A percentile compares a stretch with the other conserved stretches of the same genome.
Evolutionary conservation across 805 yeast species (phyloP).

Genomic region (Wickerhamiella vanderwaltii): DNA sequence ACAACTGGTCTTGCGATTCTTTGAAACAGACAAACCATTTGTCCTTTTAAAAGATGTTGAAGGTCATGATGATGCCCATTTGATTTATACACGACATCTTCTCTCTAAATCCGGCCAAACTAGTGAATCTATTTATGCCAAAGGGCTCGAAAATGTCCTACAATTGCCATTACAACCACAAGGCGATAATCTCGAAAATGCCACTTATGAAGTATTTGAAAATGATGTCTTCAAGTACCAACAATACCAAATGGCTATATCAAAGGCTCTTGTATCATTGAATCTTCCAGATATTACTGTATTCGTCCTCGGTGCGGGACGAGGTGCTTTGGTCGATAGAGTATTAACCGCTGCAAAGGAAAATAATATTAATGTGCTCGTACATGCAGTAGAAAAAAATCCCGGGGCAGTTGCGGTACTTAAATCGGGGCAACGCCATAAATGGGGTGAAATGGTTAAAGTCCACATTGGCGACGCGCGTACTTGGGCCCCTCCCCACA

Average conservation of each 20-base stretch:
- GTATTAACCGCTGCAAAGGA: slow-evolving; percentile 33
- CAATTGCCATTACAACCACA: slow-evolving; percentile 68
- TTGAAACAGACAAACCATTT: slow-evolving; percentile 32
- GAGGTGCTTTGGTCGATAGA: slow-evolving; percentile 65
- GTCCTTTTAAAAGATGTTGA: slow-evolving; percentile 38
- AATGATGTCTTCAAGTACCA: slow-evolving; percentile 57
- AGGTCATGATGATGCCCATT: slow-evolving; percentile 31
- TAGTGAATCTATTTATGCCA: slow-evolving; percentile 27
- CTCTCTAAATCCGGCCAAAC: slow-evolving; percentile 23
- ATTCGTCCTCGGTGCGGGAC: slow-evolving; percentile 74
- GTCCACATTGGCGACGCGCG: slow-evolving; percentile 52
- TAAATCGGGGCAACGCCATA: slow-evolving; percentile 35
- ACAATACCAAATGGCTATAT: slow-evolving; percentile 52
- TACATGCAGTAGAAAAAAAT: slow-evolving; percentile 64
- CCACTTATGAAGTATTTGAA: slow-evolving; percentile 60
- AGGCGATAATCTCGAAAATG: slow-evolving; percentile 40
- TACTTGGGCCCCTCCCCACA: slow-evolving; percentile 32
- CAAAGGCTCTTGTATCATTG: slow-evolving; percentile 17
- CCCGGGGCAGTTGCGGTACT: slow-evolving; percentile 43
- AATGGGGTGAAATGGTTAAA: slow-evolving; percentile 31
- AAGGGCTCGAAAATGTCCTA: slow-evolving; percentile 34
- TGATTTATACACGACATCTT: slow-evolving; percentile 35
- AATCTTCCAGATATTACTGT: slow-evolving; percentile 10
- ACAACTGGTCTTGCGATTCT: slow-evolving; percentile 33
- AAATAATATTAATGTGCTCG: slow-evolving; percentile 20